A percentile compares a stretch with the other conserved stretches of the same genome.
Conservation (phyloP, 2,329 filamentous ascomycete genomes). For the Hymenoscyphus repandus region DNA sequence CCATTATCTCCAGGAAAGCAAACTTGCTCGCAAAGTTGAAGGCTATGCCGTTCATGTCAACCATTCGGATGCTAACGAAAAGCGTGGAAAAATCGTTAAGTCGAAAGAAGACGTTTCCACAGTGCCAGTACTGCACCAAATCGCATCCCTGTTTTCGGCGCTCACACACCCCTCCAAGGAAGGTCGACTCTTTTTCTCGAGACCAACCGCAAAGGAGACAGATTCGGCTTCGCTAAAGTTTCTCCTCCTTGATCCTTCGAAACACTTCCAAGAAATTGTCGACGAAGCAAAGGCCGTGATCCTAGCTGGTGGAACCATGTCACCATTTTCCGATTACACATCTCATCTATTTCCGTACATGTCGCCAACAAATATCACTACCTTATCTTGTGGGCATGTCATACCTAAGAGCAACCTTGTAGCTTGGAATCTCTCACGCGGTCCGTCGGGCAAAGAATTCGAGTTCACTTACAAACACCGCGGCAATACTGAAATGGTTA, state of each 20-base stretch:
- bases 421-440: constrained; percentile 62
- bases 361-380: constrained; percentile 57
- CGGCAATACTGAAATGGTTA: constrained; percentile 55
- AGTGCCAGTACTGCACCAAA: constrained; percentile 40
- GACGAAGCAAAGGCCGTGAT: constrained; percentile 81
- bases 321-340: constrained; percentile 86
- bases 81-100: constrained; percentile 8
- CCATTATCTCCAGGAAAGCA: constrained; percentile 84
- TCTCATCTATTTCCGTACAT: constrained; percentile 80
- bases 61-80: constrained; percentile 18
- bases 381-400: constrained; percentile 89
- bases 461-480: constrained; percentile 86
- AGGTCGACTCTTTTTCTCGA: constrained; percentile 61
- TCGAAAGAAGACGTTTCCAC: constrained; percentile 13
- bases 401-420: constrained; percentile 78
- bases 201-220: constrained; percentile 24
- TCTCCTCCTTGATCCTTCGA: constrained; percentile 82
- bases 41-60: constrained; percentile 63
- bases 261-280: constrained; percentile 85
- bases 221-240: constrained; percentile 67
- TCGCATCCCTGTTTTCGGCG: constrained; percentile 67
- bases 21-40: constrained; percentile 90
- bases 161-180: constrained; percentile 80
- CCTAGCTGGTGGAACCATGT: constrained; percentile 94
- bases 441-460: constrained; percentile 50